phyloP scores from a whole-genome alignment of 805 yeast genomes.

The Candida nanaspora region DNA sequence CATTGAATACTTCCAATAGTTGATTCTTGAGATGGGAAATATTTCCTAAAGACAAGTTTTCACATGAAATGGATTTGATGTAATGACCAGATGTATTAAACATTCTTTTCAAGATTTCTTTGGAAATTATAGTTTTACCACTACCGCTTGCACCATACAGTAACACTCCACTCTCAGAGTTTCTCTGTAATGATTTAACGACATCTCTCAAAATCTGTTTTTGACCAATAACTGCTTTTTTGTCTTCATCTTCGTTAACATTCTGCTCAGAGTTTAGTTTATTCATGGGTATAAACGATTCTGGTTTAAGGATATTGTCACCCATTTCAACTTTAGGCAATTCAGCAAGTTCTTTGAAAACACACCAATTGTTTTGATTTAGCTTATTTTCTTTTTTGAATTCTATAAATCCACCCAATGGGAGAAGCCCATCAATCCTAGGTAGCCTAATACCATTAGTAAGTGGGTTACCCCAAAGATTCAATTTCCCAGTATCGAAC shows the following conservation, averaged over 20 bases:
- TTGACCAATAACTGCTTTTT: slow-evolving; percentile 45
- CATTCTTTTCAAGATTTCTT: slow-evolving; percentile 33
- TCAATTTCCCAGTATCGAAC: slow-evolving; percentile 4
- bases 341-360: slow-evolving; percentile 7
- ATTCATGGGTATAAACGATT: slow-evolving; percentile 26
- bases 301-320: slow-evolving; percentile 37
- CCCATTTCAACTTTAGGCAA: slow-evolving; percentile 39
- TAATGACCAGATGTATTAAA: slow-evolving; percentile 33
- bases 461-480: slow-evolving; percentile 26
- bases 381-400: slow-evolving; percentile 27
- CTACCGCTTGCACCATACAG: slow-evolving; percentile 73
- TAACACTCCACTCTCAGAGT: slow-evolving; percentile 47
- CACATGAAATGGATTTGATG: slow-evolving; percentile 46
- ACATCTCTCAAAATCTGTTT: slow-evolving; percentile 36
- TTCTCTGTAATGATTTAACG: slow-evolving; percentile 30
- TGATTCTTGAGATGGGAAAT: slow-evolving; percentile 35
- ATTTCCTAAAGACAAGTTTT: slow-evolving; percentile 32
- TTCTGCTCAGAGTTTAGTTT: slow-evolving; percentile 2
- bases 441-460: slow-evolving; percentile 52
- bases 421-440: slow-evolving; percentile 31
- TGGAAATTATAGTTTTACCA: slow-evolving; percentile 63
- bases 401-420: slow-evolving; percentile 54
- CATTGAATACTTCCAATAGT: slow-evolving; percentile 43
- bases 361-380: slow-evolving; percentile 18
- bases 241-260: background rate